Percentiles rank a stretch among this genome's conserved stretches.
Conservation (phyloP, 345 rosid species). For the Cardiospermum halicacabum region DNA sequence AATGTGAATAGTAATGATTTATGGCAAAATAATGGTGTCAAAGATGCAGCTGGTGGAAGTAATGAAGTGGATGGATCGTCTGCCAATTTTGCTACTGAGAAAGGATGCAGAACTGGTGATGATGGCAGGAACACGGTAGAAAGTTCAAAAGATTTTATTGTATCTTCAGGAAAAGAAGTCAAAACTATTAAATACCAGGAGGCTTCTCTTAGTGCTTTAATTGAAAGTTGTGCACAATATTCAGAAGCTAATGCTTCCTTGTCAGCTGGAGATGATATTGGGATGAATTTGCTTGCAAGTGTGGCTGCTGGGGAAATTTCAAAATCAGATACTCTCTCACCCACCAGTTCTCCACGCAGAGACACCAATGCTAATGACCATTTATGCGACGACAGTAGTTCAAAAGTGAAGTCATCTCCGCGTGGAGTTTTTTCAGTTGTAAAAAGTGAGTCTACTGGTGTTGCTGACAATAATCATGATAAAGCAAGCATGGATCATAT, state of each 20-base stretch:
- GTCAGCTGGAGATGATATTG: slow-evolving; percentile 72
- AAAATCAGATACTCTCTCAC: slow-evolving; percentile 54
- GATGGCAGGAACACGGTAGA: slow-evolving; percentile 38
- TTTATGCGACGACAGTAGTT: slow-evolving; percentile 32
- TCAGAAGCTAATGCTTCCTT: slow-evolving; percentile 49
- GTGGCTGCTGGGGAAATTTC: slow-evolving; percentile 90
- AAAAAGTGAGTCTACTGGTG: slow-evolving; percentile 24
- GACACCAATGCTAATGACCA: slow-evolving; percentile 28
- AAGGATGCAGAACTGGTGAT: slow-evolving; percentile 32
- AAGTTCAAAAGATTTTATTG: slow-evolving; percentile 33
- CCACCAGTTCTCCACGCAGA: slow-evolving; percentile 43
- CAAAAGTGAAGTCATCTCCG: slow-evolving; percentile 24
- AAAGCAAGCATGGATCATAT: slow-evolving; percentile 24
- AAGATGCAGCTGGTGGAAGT: slow-evolving; percentile 40
- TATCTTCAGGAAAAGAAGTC: slow-evolving; percentile 38
- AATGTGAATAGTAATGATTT: slow-evolving; percentile 51
- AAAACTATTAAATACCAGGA: slow-evolving; percentile 51
- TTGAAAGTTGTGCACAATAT: slow-evolving; percentile 80
- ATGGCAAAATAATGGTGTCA: slow-evolving; percentile 60
- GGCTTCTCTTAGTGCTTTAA: slow-evolving; percentile 64
- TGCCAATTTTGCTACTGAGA: slow-evolving; percentile 39
- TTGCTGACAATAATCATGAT: slow-evolving; percentile 26
- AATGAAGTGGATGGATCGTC: slow-evolving; percentile 55
- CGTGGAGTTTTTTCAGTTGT: slow-evolving; percentile 26
- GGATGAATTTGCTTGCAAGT: slow-evolving; percentile 93